Base-by-base conservation (phyloP, 169 alveolate species). In the Eimeria tenella region DNA sequence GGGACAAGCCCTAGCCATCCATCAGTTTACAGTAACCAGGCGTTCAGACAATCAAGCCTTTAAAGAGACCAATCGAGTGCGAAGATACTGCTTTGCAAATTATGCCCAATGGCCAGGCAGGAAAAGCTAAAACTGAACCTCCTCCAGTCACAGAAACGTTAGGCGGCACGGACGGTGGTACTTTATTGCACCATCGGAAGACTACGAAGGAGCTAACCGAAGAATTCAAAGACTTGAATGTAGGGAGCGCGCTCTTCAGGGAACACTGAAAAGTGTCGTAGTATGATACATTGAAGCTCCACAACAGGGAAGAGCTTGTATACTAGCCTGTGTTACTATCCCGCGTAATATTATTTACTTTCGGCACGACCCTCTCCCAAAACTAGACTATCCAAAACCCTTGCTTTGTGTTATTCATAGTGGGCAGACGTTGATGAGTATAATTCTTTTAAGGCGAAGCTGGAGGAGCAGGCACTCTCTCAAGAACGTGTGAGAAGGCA, bases 371-470 rank as follows among this genome's bases (percentile, higher is more conserved):
- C 42, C 4, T 31, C 42, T 0, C 42, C 42, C 2, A 31, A 31
- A 31, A 31, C 42, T 31, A 31, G 42, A 31, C 2, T 58, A 17
- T 58, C 21, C 11, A 58, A 1, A 58, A 17, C 68, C 68, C 11
- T 58, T 58, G 68, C 68, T 58, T 58, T 58, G 31, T n/a, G 77
- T 23, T 68, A 11, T 62, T 10, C 31, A 55, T 77, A 84, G 91
- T 84, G 91, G 91, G 91, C 91, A 19, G 62, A 84, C 50, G 91
- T 84, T 13, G 91, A 84, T 49, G 91, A 84, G 70, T 84, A 52
- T 19, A 84, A 84, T 55, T 84, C 91, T 6, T 84, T 31, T 17
- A 84, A 84, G 21, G 91, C 79, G 31, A 84, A 62, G 79, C 13
- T 84, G 17, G 91, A 62, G 52, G 91, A 84, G 19, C 81, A 84